Evolutionary conservation across 176 grass and related monocot genomes (phyloP).

Genomic region (Rhynchospora tenuis): DNA sequence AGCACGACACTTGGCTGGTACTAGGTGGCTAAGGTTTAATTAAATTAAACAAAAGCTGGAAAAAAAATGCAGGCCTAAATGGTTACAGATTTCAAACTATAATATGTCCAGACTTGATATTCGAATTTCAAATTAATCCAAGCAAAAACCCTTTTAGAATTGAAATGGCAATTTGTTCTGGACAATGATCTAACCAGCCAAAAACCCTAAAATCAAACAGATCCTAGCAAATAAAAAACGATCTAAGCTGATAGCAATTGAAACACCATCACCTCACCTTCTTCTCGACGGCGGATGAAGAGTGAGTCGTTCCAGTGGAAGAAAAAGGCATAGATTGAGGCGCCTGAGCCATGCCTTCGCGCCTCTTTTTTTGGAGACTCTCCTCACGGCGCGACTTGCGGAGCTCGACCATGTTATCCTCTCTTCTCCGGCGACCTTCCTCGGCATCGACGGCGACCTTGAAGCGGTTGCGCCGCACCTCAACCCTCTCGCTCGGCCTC

Average conservation of each 20-base stretch:
- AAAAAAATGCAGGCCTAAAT: not conserved
- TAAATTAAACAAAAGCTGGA: not conserved
- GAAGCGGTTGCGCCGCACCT: conserved; percentile 77
- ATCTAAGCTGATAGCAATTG: not conserved
- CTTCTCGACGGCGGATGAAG: conserved; percentile 52
- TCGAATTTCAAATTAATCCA: not conserved
- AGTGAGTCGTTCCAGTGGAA: conserved; percentile 15
- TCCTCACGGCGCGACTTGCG: conserved; percentile 91
- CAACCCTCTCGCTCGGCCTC: conserved; percentile 66
- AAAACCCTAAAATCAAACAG: conserved; percentile 18
- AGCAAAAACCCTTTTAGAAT: not conserved
- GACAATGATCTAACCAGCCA: conserved; percentile 12
- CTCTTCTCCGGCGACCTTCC: conserved; percentile 79
- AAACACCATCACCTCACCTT: conserved; percentile 41
- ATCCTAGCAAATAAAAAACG: not conserved
- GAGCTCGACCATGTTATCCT: conserved; percentile 98
- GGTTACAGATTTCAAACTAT: not conserved
- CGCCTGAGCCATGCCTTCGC: conserved; percentile 67
- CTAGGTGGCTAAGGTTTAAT: not conserved
- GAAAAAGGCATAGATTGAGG: conserved; percentile 30
- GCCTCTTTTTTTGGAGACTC: conserved; percentile 91
- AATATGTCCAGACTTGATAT: not conserved
- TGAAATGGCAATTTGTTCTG: not conserved
- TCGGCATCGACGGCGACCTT: conserved; percentile 93
- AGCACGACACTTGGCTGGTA: not conserved